Percentiles rank a stretch among this genome's conserved stretches.
Conservation (phyloP, 1,284 basidiomycete genomes). For the Leccinum pallidistipes region DNA sequence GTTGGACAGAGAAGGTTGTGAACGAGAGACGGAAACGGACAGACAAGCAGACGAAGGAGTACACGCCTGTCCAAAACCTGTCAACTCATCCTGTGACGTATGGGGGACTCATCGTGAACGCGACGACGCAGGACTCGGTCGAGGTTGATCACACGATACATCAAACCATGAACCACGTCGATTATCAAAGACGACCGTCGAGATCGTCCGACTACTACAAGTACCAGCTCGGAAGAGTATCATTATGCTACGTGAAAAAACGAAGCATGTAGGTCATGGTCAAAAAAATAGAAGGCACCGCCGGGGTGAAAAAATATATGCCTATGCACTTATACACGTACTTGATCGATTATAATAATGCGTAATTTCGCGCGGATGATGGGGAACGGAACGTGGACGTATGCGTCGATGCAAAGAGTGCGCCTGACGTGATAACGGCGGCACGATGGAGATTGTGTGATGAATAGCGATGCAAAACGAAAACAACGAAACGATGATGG, state of each 20-base stretch:
- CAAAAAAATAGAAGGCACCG: slow-evolving; percentile 18
- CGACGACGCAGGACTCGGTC: background rate
- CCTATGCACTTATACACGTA: slow-evolving; percentile 29
- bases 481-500: slow-evolving; percentile 10
- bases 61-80: background rate
- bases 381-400: slow-evolving; percentile 5
- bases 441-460: slow-evolving; percentile 8
- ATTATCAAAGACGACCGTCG: background rate
- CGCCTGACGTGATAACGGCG: slow-evolving; percentile 8
- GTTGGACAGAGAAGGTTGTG: background rate
- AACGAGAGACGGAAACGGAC: background rate
- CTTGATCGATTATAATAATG: slow-evolving; percentile 34
- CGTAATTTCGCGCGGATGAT: slow-evolving; percentile 16
- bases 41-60: background rate
- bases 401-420: slow-evolving; percentile 19
- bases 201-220: slow-evolving; percentile 2
- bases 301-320: slow-evolving; percentile 10
- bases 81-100: background rate
- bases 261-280: slow-evolving; percentile 11
- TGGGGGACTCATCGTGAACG: background rate
- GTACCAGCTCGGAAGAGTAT: slow-evolving; percentile 16
- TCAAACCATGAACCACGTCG: background rate
- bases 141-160: background rate
- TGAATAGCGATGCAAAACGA: slow-evolving; percentile 23
- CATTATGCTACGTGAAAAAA: slow-evolving; percentile 14